phyloP scores from a whole-genome alignment of 805 yeast genomes.

The Grigorovia jiainica region DNA sequence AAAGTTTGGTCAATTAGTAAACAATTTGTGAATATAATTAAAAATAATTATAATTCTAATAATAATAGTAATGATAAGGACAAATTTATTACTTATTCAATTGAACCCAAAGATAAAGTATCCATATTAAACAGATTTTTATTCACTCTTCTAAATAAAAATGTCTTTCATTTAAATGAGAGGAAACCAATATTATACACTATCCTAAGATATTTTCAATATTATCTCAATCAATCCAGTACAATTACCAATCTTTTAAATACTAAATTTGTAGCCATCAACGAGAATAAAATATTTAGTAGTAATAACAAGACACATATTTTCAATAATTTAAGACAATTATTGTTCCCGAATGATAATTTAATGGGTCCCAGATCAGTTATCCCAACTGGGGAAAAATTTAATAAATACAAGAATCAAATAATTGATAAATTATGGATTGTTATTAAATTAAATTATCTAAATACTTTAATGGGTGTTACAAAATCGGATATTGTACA shows the following conservation, averaged over 20 bases:
- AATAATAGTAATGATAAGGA: background rate
- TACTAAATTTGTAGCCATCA: constrained; percentile 4
- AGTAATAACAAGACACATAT: constrained; percentile 13
- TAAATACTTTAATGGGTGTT: constrained; percentile 14
- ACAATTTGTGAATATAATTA: background rate
- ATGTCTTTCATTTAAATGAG: constrained; percentile 11
- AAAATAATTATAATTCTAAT: background rate
- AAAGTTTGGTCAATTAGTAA: background rate
- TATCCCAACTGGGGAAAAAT: constrained; percentile 35
- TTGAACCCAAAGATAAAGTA: too few species aligned
- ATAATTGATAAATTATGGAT: constrained; percentile 21
- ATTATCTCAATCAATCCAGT: background rate
- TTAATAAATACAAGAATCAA: constrained; percentile 22
- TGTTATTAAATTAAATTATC: constrained; percentile 11
- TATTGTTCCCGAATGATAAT: constrained; percentile 41
- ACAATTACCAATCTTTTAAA: background rate
- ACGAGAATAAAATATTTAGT: constrained; percentile 10
- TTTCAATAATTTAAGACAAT: constrained; percentile 27
- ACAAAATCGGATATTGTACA: constrained; percentile 16
- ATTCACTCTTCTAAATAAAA: constrained; percentile 13
- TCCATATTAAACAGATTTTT: constrained; percentile 8
- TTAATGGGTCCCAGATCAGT: constrained; percentile 40
- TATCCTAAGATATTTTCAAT: constrained; percentile 15
- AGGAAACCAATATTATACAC: constrained; percentile 29
- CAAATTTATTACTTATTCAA: too few species aligned